A percentile compares a stretch with the other conserved stretches of the same genome.
Conservation (phyloP, 2,329 filamentous ascomycete species). For the Cladosporium sp. region DNA sequence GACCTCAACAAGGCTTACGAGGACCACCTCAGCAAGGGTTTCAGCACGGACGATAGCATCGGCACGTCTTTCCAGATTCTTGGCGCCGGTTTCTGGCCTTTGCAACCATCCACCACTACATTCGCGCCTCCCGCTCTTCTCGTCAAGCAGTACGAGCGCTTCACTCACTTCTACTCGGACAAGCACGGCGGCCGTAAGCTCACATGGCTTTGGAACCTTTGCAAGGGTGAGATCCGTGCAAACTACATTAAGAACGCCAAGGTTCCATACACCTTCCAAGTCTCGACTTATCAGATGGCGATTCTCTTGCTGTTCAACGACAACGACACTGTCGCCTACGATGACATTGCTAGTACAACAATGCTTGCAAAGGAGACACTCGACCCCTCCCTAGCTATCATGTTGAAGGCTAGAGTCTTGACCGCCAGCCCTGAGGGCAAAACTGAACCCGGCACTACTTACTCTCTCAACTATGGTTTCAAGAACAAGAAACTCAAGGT, state of each 20-base stretch:
- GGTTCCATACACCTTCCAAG: conserved; percentile 93
- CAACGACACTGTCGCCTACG: conserved; percentile 77
- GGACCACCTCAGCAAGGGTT: conserved; percentile 66
- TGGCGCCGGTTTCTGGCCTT: conserved; percentile 95
- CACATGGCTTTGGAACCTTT: conserved; percentile 97
- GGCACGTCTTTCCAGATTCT: conserved; percentile 92
- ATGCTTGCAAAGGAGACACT: conserved; percentile 77
- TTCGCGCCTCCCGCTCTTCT: conserved; percentile 88
- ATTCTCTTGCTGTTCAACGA: conserved; percentile 95
- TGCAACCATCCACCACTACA: conserved; percentile 80
- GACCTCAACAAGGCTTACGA: conserved; percentile 90
- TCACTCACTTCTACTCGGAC: conserved; percentile 87
- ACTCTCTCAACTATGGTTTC: conserved; percentile 88
- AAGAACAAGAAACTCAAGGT: conserved; percentile 98
- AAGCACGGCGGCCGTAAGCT: conserved; percentile 97
- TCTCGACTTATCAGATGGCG: conserved; percentile 97
- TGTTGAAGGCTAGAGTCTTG: conserved; percentile 91
- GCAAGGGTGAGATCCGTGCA: conserved; percentile 93
- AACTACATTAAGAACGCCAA: conserved; percentile 87
- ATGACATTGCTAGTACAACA: conserved; percentile 81
- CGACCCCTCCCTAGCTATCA: conserved; percentile 80
- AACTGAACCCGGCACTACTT: conserved; percentile 77
- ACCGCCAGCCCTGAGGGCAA: conserved; percentile 68
- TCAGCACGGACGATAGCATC: conserved; percentile 63
- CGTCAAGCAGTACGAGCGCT: conserved; percentile 82